Percentiles rank a stretch among this genome's conserved stretches.
Evolutionary conservation across 345 rosid species (phyloP).

Genomic region (Eucalyptus leucophloia): DNA sequence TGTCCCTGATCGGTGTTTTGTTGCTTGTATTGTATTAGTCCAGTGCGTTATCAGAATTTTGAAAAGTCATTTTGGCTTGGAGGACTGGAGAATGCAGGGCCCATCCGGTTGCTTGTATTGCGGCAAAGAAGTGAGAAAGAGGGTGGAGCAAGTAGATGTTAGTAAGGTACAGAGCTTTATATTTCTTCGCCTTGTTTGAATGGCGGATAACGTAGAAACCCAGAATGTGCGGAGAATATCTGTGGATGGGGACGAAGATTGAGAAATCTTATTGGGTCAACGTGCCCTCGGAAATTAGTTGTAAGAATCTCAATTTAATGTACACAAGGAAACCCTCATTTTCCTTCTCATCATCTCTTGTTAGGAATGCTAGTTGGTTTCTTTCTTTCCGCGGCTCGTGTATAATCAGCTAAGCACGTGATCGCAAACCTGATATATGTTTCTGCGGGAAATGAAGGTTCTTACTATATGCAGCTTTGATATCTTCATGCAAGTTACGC

Average conservation of each 20-base stretch:
- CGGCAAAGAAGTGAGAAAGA: not conserved
- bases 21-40: not conserved
- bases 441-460: not conserved
- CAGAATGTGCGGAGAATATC: not conserved
- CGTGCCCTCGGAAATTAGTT: not conserved
- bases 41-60: not conserved
- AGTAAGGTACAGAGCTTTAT: not conserved
- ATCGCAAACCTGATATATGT: not conserved
- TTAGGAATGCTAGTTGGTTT: not conserved
- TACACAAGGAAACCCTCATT: not conserved
- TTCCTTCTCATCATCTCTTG: not conserved
- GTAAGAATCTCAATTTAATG: not conserved
- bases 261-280: not conserved
- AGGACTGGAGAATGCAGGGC: not conserved
- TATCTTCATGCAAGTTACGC: not conserved
- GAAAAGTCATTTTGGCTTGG: not conserved
- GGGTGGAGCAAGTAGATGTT: not conserved
- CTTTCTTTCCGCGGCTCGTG: not conserved
- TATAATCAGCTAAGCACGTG: not conserved
- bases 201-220: not conserved
- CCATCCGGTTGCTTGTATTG: not conserved
- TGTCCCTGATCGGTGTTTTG: conserved; percentile 19
- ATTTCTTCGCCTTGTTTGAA: not conserved
- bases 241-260: not conserved
- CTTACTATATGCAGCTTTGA: not conserved